Base-by-base conservation (phyloP, 2,329 filamentous ascomycete species). In the Albophoma yamanashiensis region DNA sequence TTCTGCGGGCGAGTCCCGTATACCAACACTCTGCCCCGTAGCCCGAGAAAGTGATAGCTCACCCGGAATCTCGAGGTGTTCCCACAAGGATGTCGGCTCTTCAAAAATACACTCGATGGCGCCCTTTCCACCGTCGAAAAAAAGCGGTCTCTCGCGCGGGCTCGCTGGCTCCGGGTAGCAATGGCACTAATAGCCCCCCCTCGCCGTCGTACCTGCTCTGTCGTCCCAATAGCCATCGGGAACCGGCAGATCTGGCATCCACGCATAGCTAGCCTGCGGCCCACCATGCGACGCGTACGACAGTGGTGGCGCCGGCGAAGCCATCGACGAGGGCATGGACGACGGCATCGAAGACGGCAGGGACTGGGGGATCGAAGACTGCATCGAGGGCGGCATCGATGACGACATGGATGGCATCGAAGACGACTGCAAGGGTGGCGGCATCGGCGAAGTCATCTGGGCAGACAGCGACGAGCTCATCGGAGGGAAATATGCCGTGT, bases 221-320 rank as follows among this genome's bases (percentile, higher is more conserved):
- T 52, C 47, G 17, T 52, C 47, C 47, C 47, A 52, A 20, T 52
- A 52, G 27, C 17, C 47, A 14, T 34, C 47, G 9, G 27, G 2
- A 34, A 34, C 27, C 11, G 27, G 17, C 11, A 52, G 3, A 11
- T 52, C 47, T n/a, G 47, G 47, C 47, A 52, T 52, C 47, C 47
- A 52, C 1, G 55, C 45, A 17, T 60, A 60, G 36, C 57, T 45
- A 45, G 58, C 47, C 36, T 62, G 27, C 34, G 45, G 63, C n/a
- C 60, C 38, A 3, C 60, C 38, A 2, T 58, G 62, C 20, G 61
- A 57, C 12, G 63, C 58, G 38, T 62, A 60, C 17, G 64, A 58
- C 55, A 65, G 59, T 6, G 61, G 59, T 11, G 65, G 56, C n/a
- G 64, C 57, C 25, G 57, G 59, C 6, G 58, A 38, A 7, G 43